phyloP scores from a whole-genome alignment of 2,329 filamentous ascomycete species.

The Sodiomyces alkalinus region DNA sequence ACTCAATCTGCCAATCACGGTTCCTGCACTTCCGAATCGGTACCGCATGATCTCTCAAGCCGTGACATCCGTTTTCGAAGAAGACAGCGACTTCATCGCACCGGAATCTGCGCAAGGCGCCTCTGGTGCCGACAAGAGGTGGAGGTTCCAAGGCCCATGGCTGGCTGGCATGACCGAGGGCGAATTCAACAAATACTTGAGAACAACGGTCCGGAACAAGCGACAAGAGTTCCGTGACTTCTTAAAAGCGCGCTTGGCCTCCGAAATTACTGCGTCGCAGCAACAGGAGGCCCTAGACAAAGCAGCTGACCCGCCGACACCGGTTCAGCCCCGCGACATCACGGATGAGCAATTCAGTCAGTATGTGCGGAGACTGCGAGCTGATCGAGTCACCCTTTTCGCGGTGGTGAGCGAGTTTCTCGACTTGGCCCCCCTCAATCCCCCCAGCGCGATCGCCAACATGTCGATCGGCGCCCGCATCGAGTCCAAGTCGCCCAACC shows the following conservation, averaged over 20 bases:
- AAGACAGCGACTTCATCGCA: constrained; percentile 37
- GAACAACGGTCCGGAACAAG: constrained; percentile 34
- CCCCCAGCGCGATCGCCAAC: constrained; percentile 13
- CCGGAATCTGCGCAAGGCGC: constrained; percentile 16
- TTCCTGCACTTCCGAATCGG: constrained; percentile 18
- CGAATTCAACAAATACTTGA: constrained; percentile 40
- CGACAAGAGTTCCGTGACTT: constrained; percentile 40
- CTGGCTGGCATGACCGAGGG: constrained; percentile 47
- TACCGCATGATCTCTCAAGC: background rate
- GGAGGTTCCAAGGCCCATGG: constrained; percentile 55
- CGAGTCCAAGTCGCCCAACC: constrained; percentile 15
- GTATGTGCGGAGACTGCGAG: constrained; percentile 36
- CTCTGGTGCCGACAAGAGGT: constrained; percentile 28
- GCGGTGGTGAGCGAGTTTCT: constrained; percentile 43
- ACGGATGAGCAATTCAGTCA: constrained; percentile 34
- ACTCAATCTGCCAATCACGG: constrained; percentile 55
- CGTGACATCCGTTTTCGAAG: constrained; percentile 40
- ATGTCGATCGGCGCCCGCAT: constrained; percentile 11
- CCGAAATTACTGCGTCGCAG: constrained; percentile 24
- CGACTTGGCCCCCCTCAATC: constrained; percentile 40
- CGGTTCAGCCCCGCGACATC: constrained; percentile 22
- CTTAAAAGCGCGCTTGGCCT: constrained; percentile 32
- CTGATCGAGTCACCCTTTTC: constrained; percentile 34
- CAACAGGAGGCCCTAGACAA: constrained; percentile 22
- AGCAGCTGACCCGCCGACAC: constrained; percentile 15